These are phyloP conservation scores for Globisporangium recalcitrans DNA, from an alignment of 352 stramenopile genomes.

Conservation along the genomic window DNA sequence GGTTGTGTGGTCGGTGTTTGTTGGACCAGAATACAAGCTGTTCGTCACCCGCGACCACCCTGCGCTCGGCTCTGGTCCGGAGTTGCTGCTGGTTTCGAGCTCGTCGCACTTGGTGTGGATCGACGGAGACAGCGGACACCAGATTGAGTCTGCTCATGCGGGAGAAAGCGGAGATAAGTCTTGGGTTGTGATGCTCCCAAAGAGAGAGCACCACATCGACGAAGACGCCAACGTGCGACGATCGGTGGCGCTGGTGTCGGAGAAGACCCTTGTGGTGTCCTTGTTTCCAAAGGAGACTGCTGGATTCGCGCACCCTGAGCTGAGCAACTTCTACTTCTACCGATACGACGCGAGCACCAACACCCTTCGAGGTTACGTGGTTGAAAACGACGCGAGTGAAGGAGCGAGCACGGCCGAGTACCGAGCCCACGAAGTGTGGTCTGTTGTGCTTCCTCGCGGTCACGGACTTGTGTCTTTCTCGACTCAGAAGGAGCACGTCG, in stretches of 20 bases:
- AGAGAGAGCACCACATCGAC: constrained; percentile 66
- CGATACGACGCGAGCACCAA: constrained; percentile 47
- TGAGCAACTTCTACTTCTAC: constrained; percentile 80
- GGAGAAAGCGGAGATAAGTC: constrained; percentile 17
- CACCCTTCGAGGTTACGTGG: constrained; percentile 50
- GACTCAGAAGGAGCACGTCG: constrained; percentile 50
- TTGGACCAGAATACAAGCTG: constrained; percentile 64
- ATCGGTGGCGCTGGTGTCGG: constrained; percentile 51
- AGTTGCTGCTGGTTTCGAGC: constrained; percentile 66
- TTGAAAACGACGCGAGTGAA: constrained; percentile 28
- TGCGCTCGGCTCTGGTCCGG: constrained; percentile 58
- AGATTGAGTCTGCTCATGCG: constrained; percentile 34
- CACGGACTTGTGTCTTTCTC: constrained; percentile 52
- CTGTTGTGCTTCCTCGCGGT: constrained; percentile 56
- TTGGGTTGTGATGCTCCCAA: constrained; percentile 71
- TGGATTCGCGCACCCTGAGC: constrained; percentile 41
- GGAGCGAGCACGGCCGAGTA: constrained; percentile 21
- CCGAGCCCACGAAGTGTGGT: constrained; percentile 54
- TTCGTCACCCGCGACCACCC: constrained; percentile 78
- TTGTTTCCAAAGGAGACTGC: constrained; percentile 49
- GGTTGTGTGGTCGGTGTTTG: constrained; percentile 64
- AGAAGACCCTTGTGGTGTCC: constrained; percentile 43
- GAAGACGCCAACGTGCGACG: constrained; percentile 50
- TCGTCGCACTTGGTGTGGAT: constrained; percentile 60
- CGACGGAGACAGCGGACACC: constrained; percentile 56